phyloP scores from a whole-genome alignment of 352 stramenopile species.

The Globisporangium nunn region DNA sequence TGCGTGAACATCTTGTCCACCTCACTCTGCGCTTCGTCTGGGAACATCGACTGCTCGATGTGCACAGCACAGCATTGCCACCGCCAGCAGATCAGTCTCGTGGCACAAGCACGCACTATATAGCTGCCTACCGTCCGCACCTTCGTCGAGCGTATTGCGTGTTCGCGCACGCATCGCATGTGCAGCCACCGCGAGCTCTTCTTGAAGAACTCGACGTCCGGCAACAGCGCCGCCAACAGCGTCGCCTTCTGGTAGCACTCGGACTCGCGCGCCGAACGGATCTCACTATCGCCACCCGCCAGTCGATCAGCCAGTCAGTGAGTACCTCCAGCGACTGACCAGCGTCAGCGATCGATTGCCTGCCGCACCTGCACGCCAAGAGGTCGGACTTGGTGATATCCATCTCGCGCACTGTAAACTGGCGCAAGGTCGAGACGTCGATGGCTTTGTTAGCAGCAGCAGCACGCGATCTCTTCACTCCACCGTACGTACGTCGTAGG shows the following conservation, averaged over 20 bases:
- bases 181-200: conserved; percentile 58
- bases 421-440: not conserved
- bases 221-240: conserved; percentile 45
- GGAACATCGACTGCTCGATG: conserved; percentile 64
- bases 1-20: conserved; percentile 77
- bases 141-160: conserved; percentile 65
- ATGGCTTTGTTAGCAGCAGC: too few species aligned
- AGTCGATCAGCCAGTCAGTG: too few species aligned
- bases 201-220: conserved; percentile 54
- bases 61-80: not conserved
- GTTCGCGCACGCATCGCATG: conserved; percentile 59
- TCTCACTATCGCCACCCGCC: conserved; percentile 35
- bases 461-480: too few species aligned
- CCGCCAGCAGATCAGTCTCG: too few species aligned
- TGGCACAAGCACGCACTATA: too few species aligned
- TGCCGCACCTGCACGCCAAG: conserved; percentile 64
- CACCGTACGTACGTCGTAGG: conserved; percentile 50
- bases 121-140: conserved; percentile 19
- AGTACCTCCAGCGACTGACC: too few species aligned
- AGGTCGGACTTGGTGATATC: conserved; percentile 77
- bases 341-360: too few species aligned
- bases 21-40: conserved; percentile 43
- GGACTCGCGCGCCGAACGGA: conserved; percentile 72
- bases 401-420: conserved; percentile 84
- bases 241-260: conserved; percentile 78